Conservation (phyloP, 495 filamentous ascomycete genomes). For the Aspergillus coremiiformis region DNA sequence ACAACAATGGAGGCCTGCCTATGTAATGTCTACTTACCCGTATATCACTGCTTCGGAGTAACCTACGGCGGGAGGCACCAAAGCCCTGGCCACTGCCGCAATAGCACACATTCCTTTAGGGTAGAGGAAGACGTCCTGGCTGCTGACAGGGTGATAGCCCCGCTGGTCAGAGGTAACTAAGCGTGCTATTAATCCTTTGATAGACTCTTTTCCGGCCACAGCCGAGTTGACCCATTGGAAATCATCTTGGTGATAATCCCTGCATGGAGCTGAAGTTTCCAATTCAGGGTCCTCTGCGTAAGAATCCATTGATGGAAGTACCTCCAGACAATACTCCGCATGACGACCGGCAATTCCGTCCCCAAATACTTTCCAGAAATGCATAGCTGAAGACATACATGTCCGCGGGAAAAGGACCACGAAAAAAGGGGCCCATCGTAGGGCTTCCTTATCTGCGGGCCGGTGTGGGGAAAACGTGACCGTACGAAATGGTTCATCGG, state of each 20-base stretch:
- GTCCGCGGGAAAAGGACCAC: neutral
- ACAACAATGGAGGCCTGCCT: neutral
- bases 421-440: neutral
- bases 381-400: neutral
- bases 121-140: slow-evolving; percentile 38
- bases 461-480: neutral
- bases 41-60: slow-evolving; percentile 33
- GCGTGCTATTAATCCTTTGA: slow-evolving; percentile 38
- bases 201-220: slow-evolving; percentile 56
- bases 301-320: slow-evolving; percentile 17
- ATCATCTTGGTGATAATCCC: neutral
- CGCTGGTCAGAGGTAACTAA: slow-evolving; percentile 16
- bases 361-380: slow-evolving; percentile 33
- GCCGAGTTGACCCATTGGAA: slow-evolving; percentile 63
- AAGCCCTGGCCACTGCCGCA: slow-evolving; percentile 13
- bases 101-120: slow-evolving; percentile 42
- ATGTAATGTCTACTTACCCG: slow-evolving; percentile 8
- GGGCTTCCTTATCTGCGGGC: neutral
- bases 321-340: slow-evolving; percentile 29
- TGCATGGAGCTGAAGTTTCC: slow-evolving; percentile 2
- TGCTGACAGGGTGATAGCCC: slow-evolving; percentile 34
- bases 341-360: slow-evolving; percentile 30
- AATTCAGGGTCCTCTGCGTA: neutral
- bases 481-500: neutral
- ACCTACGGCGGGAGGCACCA: slow-evolving; percentile 12